phyloP scores from a whole-genome alignment of 306 rosid genomes.

The Senna tora region DNA sequence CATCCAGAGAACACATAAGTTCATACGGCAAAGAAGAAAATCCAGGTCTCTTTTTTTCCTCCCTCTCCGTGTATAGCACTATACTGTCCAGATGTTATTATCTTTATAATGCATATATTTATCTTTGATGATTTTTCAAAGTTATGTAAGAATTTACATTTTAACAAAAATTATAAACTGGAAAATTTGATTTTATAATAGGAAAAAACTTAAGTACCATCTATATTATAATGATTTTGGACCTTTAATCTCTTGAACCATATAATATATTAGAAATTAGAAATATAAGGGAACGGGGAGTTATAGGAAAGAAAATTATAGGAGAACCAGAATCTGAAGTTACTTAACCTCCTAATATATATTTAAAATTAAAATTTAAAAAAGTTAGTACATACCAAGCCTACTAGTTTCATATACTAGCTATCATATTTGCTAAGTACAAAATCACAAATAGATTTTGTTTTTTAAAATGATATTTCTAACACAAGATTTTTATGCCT shows the following conservation, averaged over 20 bases:
- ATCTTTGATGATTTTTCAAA: background rate
- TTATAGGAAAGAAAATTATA: no score
- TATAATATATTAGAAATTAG: no score
- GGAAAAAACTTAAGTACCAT: background rate
- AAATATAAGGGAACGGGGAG: no score
- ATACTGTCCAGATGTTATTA: background rate
- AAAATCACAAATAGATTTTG: no score
- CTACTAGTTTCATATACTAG: no score
- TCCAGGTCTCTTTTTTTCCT: conserved; percentile 38
- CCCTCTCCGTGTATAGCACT: conserved; percentile 21
- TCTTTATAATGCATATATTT: conserved; percentile 34
- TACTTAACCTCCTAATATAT: no score
- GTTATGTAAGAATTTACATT: background rate
- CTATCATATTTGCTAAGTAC: no score
- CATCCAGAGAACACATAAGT: conserved; percentile 43
- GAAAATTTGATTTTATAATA: background rate
- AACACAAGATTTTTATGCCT: conserved; percentile 36
- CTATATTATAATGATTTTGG: no score
- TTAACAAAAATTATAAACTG: background rate
- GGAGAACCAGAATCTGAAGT: no score
- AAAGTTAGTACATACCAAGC: no score
- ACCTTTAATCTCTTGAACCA: no score
- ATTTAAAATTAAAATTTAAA: no score
- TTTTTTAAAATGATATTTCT: conserved; percentile 28
- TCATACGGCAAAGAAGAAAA: conserved; percentile 45